These are phyloP conservation scores for Coniella lustricola DNA, from an alignment of 2,329 filamentous ascomycete genomes.

Conservation along the genomic window DNA sequence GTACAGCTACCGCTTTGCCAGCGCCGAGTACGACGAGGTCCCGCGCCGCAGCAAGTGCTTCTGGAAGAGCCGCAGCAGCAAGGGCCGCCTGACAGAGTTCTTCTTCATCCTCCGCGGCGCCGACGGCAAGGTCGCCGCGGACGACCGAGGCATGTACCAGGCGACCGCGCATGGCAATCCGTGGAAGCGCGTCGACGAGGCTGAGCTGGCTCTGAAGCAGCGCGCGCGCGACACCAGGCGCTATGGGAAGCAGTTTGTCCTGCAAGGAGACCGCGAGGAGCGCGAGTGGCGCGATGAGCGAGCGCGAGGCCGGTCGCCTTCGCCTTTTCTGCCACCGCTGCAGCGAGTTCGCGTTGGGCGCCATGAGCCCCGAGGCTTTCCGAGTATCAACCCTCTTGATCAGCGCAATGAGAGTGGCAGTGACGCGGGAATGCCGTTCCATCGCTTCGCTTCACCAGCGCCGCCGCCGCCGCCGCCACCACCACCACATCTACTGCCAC, in stretches of 20 bases:
- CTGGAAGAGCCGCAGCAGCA: slow-evolving; percentile 19
- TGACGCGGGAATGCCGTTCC: not conserved
- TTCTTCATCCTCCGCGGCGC: slow-evolving; percentile 21
- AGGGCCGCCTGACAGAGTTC: slow-evolving; percentile 7
- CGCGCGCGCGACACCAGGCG: not conserved
- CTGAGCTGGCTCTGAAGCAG: slow-evolving; percentile 13
- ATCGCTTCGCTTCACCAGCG: not conserved
- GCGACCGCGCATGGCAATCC: slow-evolving; percentile 18
- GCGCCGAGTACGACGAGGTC: slow-evolving; percentile 15
- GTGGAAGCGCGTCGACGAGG: slow-evolving; percentile 19
- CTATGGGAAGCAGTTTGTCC: slow-evolving; percentile 1
- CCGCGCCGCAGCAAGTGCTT: slow-evolving; percentile 19
- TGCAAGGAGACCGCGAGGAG: no score
- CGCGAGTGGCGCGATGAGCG: not conserved
- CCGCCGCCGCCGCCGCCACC: not conserved
- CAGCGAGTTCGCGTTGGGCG: not conserved
- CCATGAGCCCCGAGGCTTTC: not conserved
- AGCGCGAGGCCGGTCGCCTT: slow-evolving; percentile 1
- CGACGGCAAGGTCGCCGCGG: slow-evolving; percentile 15
- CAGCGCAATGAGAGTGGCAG: not conserved
- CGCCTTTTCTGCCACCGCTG: slow-evolving; percentile 1
- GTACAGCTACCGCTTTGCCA: slow-evolving; percentile 20
- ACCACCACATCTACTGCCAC: not conserved
- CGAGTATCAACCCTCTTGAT: slow-evolving; percentile 1
- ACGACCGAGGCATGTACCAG: slow-evolving; percentile 11